A percentile compares a stretch with the other conserved stretches of the same genome.
Evolutionary conservation across 345 rosid species (phyloP).

Genomic region (Acer saccharum): DNA sequence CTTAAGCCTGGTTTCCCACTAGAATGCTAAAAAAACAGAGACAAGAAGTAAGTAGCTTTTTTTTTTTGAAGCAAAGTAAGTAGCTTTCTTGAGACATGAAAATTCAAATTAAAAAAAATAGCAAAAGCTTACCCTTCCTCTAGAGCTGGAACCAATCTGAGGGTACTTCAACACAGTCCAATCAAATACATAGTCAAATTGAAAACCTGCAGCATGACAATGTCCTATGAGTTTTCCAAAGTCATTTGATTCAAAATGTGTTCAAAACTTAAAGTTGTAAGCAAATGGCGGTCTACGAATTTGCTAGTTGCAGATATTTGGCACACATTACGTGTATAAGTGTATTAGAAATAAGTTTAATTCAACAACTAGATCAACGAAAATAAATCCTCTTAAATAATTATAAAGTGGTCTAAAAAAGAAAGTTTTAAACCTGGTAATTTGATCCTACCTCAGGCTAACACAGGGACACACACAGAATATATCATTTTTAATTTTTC

Average conservation of each 20-base stretch:
- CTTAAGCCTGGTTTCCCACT: slow-evolving; percentile 48
- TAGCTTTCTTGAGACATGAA: neutral
- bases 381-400: neutral
- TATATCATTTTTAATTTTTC: no score
- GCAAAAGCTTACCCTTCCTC: slow-evolving; percentile 56
- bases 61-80: neutral
- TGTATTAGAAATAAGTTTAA: neutral
- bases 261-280: neutral
- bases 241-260: neutral
- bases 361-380: neutral
- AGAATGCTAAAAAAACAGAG: slow-evolving; percentile 36
- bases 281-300: neutral
- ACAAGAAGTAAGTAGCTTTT: neutral
- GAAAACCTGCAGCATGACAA: slow-evolving; percentile 57
- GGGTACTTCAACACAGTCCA: slow-evolving; percentile 90
- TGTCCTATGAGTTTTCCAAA: neutral
- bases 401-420: neutral
- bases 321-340: no score
- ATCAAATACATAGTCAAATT: slow-evolving; percentile 81
- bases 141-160: slow-evolving; percentile 65
- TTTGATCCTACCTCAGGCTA: neutral
- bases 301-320: neutral
- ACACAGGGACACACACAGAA: neutral
- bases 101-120: slow-evolving; percentile 6
- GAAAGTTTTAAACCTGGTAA: neutral